These are phyloP conservation scores for Saccharomycopsis fermentans DNA, from an alignment of 805 yeast genomes.

Conservation along the genomic window DNA sequence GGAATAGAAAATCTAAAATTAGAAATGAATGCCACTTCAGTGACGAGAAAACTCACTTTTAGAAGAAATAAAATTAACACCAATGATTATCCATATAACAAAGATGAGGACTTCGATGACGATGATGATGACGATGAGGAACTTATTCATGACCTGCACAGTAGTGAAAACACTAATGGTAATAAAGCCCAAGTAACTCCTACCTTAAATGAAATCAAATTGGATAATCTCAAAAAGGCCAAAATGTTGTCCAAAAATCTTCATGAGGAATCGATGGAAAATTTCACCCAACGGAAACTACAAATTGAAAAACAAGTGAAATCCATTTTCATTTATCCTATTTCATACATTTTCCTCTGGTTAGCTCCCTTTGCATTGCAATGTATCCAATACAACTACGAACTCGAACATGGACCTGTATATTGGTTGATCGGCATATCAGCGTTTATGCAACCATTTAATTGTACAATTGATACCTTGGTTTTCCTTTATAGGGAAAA, in stretches of 20 bases:
- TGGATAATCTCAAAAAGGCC: slow-evolving; percentile 11
- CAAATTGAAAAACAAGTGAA: slow-evolving; percentile 70
- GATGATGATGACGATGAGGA: slow-evolving; percentile 9
- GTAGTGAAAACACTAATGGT: background rate
- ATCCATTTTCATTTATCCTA: slow-evolving; percentile 73
- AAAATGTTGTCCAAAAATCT: slow-evolving; percentile 29
- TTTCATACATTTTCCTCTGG: slow-evolving; percentile 76
- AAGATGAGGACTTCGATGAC: background rate
- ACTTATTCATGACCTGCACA: background rate
- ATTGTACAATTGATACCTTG: slow-evolving; percentile 64
- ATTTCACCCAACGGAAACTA: slow-evolving; percentile 51
- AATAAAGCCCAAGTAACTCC: background rate
- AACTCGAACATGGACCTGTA: slow-evolving; percentile 38
- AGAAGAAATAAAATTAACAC: background rate
- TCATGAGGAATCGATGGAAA: slow-evolving; percentile 50
- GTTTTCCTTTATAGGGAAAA: slow-evolving; percentile 71
- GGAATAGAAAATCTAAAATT: slow-evolving; percentile 17
- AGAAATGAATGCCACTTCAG: background rate
- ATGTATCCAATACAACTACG: slow-evolving; percentile 43
- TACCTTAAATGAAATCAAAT: background rate
- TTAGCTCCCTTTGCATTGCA: slow-evolving; percentile 65
- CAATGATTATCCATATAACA: background rate
- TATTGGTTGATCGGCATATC: slow-evolving; percentile 57
- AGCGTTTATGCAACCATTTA: slow-evolving; percentile 73
- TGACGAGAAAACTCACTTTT: background rate